Evolutionary conservation across 1,139 yeast species (phyloP).

Genomic region (Lodderomyces theae): DNA sequence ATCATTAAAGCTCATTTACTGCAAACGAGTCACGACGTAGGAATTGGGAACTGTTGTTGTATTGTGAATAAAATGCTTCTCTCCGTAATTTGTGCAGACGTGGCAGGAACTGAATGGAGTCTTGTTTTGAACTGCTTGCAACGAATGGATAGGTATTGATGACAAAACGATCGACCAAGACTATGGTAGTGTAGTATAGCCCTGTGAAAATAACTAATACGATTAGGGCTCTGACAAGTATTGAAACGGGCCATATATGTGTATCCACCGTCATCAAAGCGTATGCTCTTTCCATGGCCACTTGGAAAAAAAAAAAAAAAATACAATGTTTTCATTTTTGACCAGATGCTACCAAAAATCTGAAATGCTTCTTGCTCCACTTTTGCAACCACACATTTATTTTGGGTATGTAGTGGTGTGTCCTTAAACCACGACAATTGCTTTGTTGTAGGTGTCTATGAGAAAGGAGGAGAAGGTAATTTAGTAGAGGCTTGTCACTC

Average conservation of each 20-base stretch:
- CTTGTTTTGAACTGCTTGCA: no score
- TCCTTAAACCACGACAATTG: no score
- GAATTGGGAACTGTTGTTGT: conserved; percentile 44
- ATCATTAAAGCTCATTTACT: conserved; percentile 15
- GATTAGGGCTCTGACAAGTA: not conserved
- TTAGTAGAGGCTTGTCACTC: no score
- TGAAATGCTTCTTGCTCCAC: no score
- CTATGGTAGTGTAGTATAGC: not conserved
- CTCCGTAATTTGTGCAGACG: not conserved
- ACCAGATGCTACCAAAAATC: no score
- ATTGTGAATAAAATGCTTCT: conserved; percentile 29
- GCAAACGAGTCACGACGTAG: conserved; percentile 43
- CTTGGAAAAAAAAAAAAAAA: not conserved
- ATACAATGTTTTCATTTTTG: not conserved
- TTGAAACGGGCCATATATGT: conserved; percentile 2
- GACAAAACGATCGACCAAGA: conserved; percentile 4
- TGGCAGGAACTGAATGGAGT: not conserved
- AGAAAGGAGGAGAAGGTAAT: no score
- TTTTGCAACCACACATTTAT: no score
- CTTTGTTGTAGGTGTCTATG: no score
- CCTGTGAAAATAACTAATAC: conserved; percentile 1
- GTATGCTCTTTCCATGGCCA: no score
- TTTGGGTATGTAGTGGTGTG: no score
- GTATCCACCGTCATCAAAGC: not conserved
- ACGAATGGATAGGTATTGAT: conserved; percentile 11